A percentile compares a stretch with the other conserved stretches of the same genome.
phyloP scores from a whole-genome alignment of 495 filamentous ascomycete species.

The Sporormia fimetaria region DNA sequence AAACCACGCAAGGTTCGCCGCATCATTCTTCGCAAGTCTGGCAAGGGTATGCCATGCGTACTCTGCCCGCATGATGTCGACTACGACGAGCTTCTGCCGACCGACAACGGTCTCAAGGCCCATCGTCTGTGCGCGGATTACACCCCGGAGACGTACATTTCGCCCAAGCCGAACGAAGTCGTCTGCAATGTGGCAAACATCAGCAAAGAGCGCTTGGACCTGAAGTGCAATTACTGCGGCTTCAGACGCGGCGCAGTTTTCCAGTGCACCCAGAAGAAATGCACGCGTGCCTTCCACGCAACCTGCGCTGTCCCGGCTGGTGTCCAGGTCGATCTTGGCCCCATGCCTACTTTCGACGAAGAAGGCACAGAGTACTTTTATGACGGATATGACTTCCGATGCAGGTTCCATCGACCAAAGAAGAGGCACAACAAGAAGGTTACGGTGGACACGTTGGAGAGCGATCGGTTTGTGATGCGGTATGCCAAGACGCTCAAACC shows the following conservation, averaged over 20 bases:
- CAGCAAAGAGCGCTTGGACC: conserved; percentile 73
- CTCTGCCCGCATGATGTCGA: conserved; percentile 89
- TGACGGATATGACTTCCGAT: conserved; percentile 81
- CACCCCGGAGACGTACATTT: conserved; percentile 83
- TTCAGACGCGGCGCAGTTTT: conserved; percentile 90
- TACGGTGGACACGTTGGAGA: conserved; percentile 54
- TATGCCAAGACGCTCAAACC: conserved; percentile 56
- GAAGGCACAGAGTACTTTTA: conserved; percentile 86
- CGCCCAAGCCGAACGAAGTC: conserved; percentile 56
- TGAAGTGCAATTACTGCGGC: conserved; percentile 90
- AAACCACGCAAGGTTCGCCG: conserved; percentile 59
- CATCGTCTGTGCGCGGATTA: conserved; percentile 85
- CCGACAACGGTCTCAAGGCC: conserved; percentile 76
- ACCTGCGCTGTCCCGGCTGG: conserved; percentile 88
- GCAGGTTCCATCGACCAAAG: conserved; percentile 85
- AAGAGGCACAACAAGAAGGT: conserved; percentile 66
- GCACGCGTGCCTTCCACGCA: conserved; percentile 84
- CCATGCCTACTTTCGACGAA: conserved; percentile 76
- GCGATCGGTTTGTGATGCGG: conserved; percentile 56
- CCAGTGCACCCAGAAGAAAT: conserved; percentile 94
- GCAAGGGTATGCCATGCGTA: conserved; percentile 69
- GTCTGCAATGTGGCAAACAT: conserved; percentile 69
- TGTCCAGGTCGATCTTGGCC: conserved; percentile 76
- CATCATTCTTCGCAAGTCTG: conserved; percentile 53
- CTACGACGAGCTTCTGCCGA: conserved; percentile 70